phyloP scores from a whole-genome alignment of 1,284 basidiomycete genomes.

The Fomes fomentarius region DNA sequence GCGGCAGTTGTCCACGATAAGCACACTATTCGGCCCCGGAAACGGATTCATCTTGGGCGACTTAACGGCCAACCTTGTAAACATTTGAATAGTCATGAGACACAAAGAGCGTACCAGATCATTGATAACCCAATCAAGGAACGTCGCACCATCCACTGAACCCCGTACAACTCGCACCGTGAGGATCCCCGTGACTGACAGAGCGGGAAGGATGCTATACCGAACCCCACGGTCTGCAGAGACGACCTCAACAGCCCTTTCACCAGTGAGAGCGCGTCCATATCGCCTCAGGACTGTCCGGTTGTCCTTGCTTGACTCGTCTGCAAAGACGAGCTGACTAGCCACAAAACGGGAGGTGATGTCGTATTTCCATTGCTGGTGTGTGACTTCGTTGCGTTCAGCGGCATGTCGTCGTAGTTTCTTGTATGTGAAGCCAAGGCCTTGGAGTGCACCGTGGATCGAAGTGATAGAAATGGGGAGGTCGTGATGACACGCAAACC shows the following conservation, averaged over 20 bases:
- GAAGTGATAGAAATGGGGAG: neutral
- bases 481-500: conserved; percentile 5
- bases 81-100: neutral
- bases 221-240: conserved; percentile 15
- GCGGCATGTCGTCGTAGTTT: conserved; percentile 10
- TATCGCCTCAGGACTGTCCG: conserved; percentile 30
- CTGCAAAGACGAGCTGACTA: conserved; percentile 30
- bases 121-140: conserved; percentile 15
- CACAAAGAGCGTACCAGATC: conserved; percentile 3
- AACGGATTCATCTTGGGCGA: conserved; percentile 32
- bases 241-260: neutral
- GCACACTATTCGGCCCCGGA: conserved; percentile 31
- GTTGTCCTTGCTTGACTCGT: conserved; percentile 37
- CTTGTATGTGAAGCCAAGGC: conserved; percentile 9
- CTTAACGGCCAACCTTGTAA: conserved; percentile 13
- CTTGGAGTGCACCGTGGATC: conserved; percentile 1
- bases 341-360: conserved; percentile 17
- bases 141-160: conserved; percentile 18
- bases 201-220: conserved; percentile 32
- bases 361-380: conserved; percentile 26
- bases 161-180: conserved; percentile 28
- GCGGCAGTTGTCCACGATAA: conserved; percentile 35
- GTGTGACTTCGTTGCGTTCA: conserved; percentile 18
- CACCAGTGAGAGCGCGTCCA: conserved; percentile 28
- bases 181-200: conserved; percentile 33